Evolutionary conservation across 1,284 basidiomycete species (phyloP).

Genomic region (Cryptococcus sp.): DNA sequence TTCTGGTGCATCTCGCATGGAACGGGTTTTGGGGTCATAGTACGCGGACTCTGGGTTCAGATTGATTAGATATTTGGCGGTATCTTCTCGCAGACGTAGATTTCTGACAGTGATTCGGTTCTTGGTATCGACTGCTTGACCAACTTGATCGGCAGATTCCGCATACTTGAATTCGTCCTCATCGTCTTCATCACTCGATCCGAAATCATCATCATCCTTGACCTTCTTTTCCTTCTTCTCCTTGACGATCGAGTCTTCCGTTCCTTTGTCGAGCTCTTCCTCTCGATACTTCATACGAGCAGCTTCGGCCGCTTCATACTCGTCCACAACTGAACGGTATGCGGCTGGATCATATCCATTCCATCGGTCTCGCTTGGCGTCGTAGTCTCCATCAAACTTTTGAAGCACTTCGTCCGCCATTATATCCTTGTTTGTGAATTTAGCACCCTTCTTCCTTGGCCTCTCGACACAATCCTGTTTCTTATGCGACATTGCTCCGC

Average conservation of each 20-base stretch:
- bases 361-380: constrained; percentile 96
- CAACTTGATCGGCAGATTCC: constrained; percentile 93
- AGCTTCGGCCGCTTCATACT: constrained; percentile 88
- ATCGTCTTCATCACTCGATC: constrained; percentile 92
- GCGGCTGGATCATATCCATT: constrained; percentile 92
- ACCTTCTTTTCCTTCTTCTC: constrained; percentile 63
- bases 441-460: constrained; percentile 92
- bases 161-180: constrained; percentile 95
- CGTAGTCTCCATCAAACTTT: constrained; percentile 76
- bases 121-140: constrained; percentile 96
- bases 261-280: constrained; percentile 95
- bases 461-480: constrained; percentile 89
- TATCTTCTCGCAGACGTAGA: constrained; percentile 97
- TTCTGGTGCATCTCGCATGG: constrained; percentile 95
- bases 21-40: constrained; percentile 98
- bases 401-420: constrained; percentile 85
- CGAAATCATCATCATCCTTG: constrained; percentile 70
- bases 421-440: constrained; percentile 85
- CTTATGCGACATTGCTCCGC: constrained; percentile 93
- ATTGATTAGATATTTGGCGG: constrained; percentile 98
- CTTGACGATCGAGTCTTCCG: constrained; percentile 77
- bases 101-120: constrained; percentile 97
- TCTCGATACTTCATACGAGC: constrained; percentile 85
- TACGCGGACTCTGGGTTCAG: constrained; percentile 92
- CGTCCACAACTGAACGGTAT: constrained; percentile 82